Percentiles rank a stretch among this genome's conserved stretches.
Evolutionary conservation across 352 stramenopile species (phyloP).

Genomic region (Globisporangium cystogenes): DNA sequence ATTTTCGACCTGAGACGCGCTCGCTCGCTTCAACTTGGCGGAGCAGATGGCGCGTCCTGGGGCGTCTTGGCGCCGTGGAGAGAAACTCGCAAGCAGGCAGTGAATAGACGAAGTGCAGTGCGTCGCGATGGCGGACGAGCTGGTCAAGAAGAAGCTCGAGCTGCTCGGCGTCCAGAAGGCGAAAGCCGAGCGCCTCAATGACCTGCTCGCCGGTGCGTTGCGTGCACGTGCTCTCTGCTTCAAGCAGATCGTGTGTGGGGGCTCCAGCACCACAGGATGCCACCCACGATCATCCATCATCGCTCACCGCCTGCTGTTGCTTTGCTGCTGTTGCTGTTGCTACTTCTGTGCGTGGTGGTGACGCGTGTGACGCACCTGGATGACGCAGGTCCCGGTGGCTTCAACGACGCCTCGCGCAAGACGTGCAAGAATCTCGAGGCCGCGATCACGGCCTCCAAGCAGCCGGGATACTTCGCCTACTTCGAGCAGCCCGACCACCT

Average conservation of each 20-base stretch:
- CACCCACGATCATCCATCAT: slow-evolving; percentile 1
- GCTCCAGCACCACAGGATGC: too few relatives aligned
- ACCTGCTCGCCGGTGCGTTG: slow-evolving; percentile 41
- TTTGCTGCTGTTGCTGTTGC: too few relatives aligned
- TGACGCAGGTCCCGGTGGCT: slow-evolving; percentile 36
- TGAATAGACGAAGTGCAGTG: background rate
- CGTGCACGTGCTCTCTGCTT: too few relatives aligned
- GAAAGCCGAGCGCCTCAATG: slow-evolving; percentile 55
- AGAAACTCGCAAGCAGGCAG: background rate
- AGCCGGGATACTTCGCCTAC: slow-evolving; percentile 67
- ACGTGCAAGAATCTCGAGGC: slow-evolving; percentile 79
- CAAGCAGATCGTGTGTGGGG: too few relatives aligned
- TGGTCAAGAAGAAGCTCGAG: slow-evolving; percentile 77
- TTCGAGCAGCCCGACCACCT: slow-evolving; percentile 59
- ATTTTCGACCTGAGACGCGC: background rate
- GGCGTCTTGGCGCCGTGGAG: too few relatives aligned
- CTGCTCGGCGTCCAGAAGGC: slow-evolving; percentile 61
- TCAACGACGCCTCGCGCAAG: slow-evolving; percentile 73
- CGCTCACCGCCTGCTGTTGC: background rate
- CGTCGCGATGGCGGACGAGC: slow-evolving; percentile 33
- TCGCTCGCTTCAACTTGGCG: background rate
- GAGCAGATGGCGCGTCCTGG: too few relatives aligned
- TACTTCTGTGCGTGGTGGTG: background rate
- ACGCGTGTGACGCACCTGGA: background rate
- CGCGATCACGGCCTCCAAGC: slow-evolving; percentile 68